These are phyloP conservation scores for Endocarpon pusillum DNA, from an alignment of 495 filamentous ascomycete species.

Conservation along the genomic window DNA sequence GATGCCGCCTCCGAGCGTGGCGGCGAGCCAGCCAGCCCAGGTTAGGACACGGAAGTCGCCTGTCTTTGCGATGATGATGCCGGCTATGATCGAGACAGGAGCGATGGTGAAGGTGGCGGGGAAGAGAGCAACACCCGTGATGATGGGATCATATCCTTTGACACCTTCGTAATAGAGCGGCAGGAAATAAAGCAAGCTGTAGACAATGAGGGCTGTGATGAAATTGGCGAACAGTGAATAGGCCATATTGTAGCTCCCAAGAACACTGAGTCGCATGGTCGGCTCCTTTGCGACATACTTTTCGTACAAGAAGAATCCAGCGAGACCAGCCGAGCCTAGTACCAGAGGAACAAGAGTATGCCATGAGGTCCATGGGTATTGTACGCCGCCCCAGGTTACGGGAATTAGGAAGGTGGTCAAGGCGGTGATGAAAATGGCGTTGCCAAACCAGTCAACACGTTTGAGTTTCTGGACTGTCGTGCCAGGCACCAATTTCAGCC, in stretches of 20 bases:
- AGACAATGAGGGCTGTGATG: slow-evolving; percentile 25
- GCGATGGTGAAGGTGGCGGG: slow-evolving; percentile 37
- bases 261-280: slow-evolving; percentile 27
- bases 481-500: slow-evolving; percentile 24
- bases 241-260: slow-evolving; percentile 16
- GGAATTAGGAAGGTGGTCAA: slow-evolving; percentile 11
- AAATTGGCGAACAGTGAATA: slow-evolving; percentile 32
- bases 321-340: slow-evolving; percentile 32
- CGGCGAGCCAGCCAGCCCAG: slow-evolving; percentile 38
- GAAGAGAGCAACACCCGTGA: slow-evolving; percentile 36
- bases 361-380: slow-evolving; percentile 23
- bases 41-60: slow-evolving; percentile 37
- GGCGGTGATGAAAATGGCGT: slow-evolving; percentile 30
- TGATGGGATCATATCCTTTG: slow-evolving; percentile 29
- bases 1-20: slow-evolving; percentile 30
- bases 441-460: slow-evolving; percentile 43
- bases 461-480: slow-evolving; percentile 25
- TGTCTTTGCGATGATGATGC: slow-evolving; percentile 27
- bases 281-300: slow-evolving; percentile 23
- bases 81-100: slow-evolving; percentile 29
- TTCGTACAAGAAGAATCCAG: slow-evolving; percentile 31
- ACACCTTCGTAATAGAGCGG: slow-evolving; percentile 44
- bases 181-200: slow-evolving; percentile 33
- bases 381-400: slow-evolving; percentile 28
- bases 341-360: slow-evolving; percentile 40